Evolutionary conservation across 805 yeast genomes (phyloP).

Genomic region (Candida rishiriensis): DNA sequence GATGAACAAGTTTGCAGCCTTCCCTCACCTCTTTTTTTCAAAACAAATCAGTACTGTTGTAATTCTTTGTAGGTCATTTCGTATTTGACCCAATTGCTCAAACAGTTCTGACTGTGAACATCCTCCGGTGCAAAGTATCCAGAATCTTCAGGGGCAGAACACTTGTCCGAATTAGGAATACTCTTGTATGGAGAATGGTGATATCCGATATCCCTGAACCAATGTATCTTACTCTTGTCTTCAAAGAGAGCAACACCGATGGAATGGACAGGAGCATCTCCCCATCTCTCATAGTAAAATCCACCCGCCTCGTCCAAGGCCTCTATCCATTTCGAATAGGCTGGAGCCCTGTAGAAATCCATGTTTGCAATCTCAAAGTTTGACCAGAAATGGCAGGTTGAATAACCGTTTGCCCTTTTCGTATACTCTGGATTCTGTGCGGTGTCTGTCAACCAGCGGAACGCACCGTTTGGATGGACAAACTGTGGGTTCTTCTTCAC

Average conservation of each 20-base stretch:
- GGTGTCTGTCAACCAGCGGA: constrained; percentile 50
- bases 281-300: constrained; percentile 89
- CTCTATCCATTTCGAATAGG: constrained; percentile 64
- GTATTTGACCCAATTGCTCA: constrained; percentile 33
- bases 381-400: constrained; percentile 82
- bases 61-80: constrained; percentile 33
- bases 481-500: constrained; percentile 56
- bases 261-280: constrained; percentile 88
- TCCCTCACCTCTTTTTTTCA: too few relatives aligned
- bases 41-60: constrained; percentile 23
- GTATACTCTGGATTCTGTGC: constrained; percentile 46
- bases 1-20: too few relatives aligned
- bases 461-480: constrained; percentile 53
- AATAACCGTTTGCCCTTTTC: constrained; percentile 39
- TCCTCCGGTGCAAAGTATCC: constrained; percentile 32
- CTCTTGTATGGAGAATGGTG: constrained; percentile 69
- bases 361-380: constrained; percentile 82
- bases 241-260: constrained; percentile 71
- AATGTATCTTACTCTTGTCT: constrained; percentile 66
- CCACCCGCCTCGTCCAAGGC: constrained; percentile 71
- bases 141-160: constrained; percentile 33
- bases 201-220: constrained; percentile 85
- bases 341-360: constrained; percentile 72
- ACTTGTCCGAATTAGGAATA: constrained; percentile 66
- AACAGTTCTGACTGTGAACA: constrained; percentile 31